Evolutionary conservation across 2,329 filamentous ascomycete species (phyloP), one percentile per base, ranked within the genome.

Genomic region (Colletotrichum caudatum): DNA sequence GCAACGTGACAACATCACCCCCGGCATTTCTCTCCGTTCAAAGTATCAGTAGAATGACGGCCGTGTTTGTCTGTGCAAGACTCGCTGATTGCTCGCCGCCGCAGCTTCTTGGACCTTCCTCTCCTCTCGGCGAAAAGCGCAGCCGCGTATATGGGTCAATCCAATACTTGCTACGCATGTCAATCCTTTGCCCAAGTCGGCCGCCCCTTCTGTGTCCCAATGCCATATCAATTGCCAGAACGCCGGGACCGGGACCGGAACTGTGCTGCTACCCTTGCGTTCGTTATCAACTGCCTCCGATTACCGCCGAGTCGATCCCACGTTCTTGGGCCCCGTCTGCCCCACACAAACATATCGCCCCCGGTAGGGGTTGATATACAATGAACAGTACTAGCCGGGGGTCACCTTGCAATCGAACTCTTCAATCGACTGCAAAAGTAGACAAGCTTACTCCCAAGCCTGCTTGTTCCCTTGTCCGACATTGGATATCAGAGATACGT

Each of bases 181-280:
- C 53, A 69, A 60, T 33, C 37, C 4, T 41, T 20, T 64, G 53
- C 48, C 59, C 59, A 48, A 69, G 26, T 35, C 14, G 44, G 5
- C 35, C 35, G 8, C 35, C 35, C 35, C 35, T 39, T 12, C 54
- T 23, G n/a, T n/a, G n/a, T n/a, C 48, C 37, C 41, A 18, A 50
- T 59, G 39, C 46, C 53, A 39, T n/a, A 14, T n/a, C 46, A 20
- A 23, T 18, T 8, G 48, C 48, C 44, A 54, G 65, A 71, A 69
- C 69, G 69, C 69, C 69, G 69, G 59, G 68, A 69, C 69, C 69
- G 69, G 59, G 68, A 69, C 69, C 65, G 65, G 65, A 71, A 69
- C 53, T 66, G 54, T 69, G 51, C 39, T 69, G 51, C 39, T 51
- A 9, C 65, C 46, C 50, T 66, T 58, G 56, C 65, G 69, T 48